Base-by-base conservation (phyloP, 139 green algal genomes). In the Micractinium sp. region DNA sequence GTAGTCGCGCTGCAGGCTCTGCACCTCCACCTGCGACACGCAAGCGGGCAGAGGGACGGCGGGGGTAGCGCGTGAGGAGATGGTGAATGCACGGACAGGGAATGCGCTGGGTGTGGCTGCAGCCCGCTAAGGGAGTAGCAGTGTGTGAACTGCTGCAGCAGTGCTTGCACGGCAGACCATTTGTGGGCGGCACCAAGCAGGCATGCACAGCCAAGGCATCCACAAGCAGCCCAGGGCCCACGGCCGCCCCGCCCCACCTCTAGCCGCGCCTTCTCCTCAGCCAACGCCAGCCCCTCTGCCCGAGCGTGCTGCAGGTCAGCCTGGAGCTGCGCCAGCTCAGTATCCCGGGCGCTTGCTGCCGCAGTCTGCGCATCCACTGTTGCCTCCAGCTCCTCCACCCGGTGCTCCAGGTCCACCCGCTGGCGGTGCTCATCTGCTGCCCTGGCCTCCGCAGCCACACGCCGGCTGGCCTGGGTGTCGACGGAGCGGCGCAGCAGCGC, bases 1-100 rank as follows among this genome's bases (percentile, higher is more conserved):
- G 76, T 82, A 85, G 76, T 94, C 92, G 16, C 87, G 87, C 84
- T 92, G 84, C 1, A 85, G 77, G 67, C 88, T 41, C 86, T 90
- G 78, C 13, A 78, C 63, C 76, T 92, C 88, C 23, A 85, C 86
- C 33, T 91, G n/a, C 14, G 18, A 1, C 12, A 35, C 7, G 7
- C 47, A 56, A 56, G 9, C 7, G 63, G 63, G 63, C 63, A 71
- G 63, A 71, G 63, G 63, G 63, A 31, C 20, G 63, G 63, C 7
- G 22, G 13, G 63, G 14, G 63, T 25, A 71, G 9, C 7, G 47
- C 7, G 47, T 56, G 47, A 25, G 63, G 20, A 71, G 14, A 71
- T 3, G 63, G 14, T 29, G 13, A 12, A 5, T 27, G 20, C 63
- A 25, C 63, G 14, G 9, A 23, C 20, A 25, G 63, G 22, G 63